Base-by-base conservation (phyloP, 345 rosid genomes). In the Cochlearia excelsa region DNA sequence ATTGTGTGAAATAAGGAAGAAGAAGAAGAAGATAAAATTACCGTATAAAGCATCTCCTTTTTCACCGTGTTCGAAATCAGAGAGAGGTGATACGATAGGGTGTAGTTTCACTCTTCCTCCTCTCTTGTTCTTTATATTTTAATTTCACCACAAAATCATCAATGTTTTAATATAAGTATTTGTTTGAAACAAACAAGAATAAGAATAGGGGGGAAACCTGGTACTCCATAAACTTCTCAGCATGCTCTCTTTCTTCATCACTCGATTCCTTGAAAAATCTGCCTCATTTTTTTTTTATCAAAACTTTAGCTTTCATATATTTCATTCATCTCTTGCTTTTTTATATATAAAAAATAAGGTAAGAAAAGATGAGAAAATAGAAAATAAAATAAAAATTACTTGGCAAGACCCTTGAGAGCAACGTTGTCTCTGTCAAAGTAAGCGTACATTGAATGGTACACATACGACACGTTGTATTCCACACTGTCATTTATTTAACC, bases 181-280 rank as follows among this genome's bases (percentile, higher is more conserved):
- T 40, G 30, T 7, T 31, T 51, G n/a, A n/a, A n/a, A n/a, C n/a
- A n/a, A n/a, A n/a, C n/a, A n/a, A n/a, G n/a, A n/a, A n/a, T 10
- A 3, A 31, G 6, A 38, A 27, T 6, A 61, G 3, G 30, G 37
- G 44, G 62, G n/a, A 66, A 31, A 86, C 94, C 94, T 86, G 96
- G 77, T 80, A 88, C 53, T 84, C 59, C 90, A 88, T 88, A 26
- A 86, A 69, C 74, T 81, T 86, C 59, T 88, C 96, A 1, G 94
- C 94, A 53, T 88, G 94, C 3, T 71, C 82, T 67, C 96, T 88
- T 77, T 88, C 94, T 60, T 88, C 94, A 48, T 82, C 94, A 72
- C 94, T 88, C 1, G 96, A 84, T 39, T 88, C 94, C 81, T 84
- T 85, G 76, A 88, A 88, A 70, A 88, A 88, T 42, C 96, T 88